A percentile compares a stretch with the other conserved stretches of the same genome.
These are phyloP conservation scores for Viridothelium virens DNA, from an alignment of 495 filamentous ascomycete species.

Conservation along the genomic window DNA sequence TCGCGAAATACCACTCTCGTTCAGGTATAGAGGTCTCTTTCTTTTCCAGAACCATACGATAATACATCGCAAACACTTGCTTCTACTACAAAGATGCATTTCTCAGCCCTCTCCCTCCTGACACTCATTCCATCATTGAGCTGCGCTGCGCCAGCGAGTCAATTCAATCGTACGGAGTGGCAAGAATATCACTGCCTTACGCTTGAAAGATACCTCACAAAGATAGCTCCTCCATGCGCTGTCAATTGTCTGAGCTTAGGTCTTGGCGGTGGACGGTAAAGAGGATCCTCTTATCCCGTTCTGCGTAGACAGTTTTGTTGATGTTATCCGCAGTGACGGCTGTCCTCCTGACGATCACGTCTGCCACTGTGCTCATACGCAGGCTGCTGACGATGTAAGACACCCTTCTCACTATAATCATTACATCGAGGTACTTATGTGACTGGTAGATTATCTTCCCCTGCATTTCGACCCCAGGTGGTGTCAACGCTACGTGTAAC, in stretches of 20 bases:
- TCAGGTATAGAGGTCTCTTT: too few relatives aligned
- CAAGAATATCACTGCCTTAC: constrained; percentile 2
- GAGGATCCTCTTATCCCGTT: too few relatives aligned
- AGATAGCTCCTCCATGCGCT: background rate
- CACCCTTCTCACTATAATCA: background rate
- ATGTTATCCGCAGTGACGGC: background rate
- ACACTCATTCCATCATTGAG: background rate
- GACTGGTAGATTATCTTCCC: background rate
- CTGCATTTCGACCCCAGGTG: background rate
- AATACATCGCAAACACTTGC: too few relatives aligned
- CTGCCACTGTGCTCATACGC: constrained; percentile 1
- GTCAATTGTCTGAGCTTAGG: background rate
- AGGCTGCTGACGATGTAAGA: background rate
- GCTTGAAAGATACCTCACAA: background rate
- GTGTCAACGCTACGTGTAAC: background rate
- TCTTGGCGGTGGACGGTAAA: background rate
- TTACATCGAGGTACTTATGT: background rate
- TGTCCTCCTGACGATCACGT: constrained; percentile 1
- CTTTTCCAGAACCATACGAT: too few relatives aligned
- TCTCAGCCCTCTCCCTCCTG: background rate
- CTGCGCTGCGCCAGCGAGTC: background rate
- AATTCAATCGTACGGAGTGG: background rate
- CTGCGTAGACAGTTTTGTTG: background rate
- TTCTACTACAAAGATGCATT: constrained; percentile 35
- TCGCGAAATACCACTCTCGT: too few relatives aligned